These are phyloP conservation scores for Candida peoriensis DNA, from an alignment of 805 yeast species.

Conservation along the genomic window DNA sequence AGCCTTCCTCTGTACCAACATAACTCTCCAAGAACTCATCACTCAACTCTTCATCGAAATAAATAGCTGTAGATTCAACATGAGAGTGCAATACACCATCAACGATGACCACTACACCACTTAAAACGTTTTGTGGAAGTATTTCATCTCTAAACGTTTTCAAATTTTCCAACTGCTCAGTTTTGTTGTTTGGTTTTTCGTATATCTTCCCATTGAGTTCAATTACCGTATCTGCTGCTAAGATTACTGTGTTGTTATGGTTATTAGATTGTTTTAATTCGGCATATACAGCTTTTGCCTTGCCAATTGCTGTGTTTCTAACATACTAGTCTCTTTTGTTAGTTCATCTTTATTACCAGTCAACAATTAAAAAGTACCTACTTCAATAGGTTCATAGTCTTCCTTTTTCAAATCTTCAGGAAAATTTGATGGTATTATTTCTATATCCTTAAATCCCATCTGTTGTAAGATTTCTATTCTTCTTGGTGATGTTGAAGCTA, in stretches of 20 bases:
- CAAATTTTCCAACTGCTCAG: conserved; percentile 46
- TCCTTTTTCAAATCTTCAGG: conserved; percentile 69
- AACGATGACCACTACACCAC: conserved; percentile 47
- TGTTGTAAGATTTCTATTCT: conserved; percentile 65
- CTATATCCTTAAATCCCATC: conserved; percentile 43
- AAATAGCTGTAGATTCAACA: conserved; percentile 37
- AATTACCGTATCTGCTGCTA: conserved; percentile 81
- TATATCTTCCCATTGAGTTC: conserved; percentile 53
- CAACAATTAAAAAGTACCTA: conserved; percentile 13
- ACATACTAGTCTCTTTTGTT: conserved; percentile 46
- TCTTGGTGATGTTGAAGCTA: conserved; percentile 86
- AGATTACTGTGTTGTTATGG: conserved; percentile 24
- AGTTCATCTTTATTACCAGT: background rate
- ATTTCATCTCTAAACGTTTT: conserved; percentile 39
- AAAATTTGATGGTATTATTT: conserved; percentile 59
- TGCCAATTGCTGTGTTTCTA: conserved; percentile 58
- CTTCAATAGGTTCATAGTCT: conserved; percentile 39
- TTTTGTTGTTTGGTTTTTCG: conserved; percentile 72
- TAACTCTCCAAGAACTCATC: conserved; percentile 58
- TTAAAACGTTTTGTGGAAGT: conserved; percentile 43
- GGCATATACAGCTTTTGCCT: conserved; percentile 58
- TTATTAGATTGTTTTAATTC: conserved; percentile 23
- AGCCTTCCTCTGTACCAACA: conserved; percentile 68
- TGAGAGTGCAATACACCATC: conserved; percentile 21
- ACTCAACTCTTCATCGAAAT: conserved; percentile 39